Base-by-base conservation (phyloP, 305 asterid species). In the Lippia alba region DNA sequence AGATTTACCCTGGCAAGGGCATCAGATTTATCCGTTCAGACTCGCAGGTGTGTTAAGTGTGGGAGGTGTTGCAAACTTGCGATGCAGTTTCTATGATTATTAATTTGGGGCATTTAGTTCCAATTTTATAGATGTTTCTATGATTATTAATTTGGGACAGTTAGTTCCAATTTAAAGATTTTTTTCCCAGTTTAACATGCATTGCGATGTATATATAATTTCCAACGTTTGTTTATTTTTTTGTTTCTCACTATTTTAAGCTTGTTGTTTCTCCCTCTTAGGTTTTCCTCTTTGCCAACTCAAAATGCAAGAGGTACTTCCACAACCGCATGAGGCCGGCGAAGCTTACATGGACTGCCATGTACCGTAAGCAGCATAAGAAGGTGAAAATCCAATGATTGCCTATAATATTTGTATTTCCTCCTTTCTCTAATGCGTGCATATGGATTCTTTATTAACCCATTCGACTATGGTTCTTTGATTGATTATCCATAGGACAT, bases 251-350 rank as follows among this genome's bases (percentile, higher is more conserved):
- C 8, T 7, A 12, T n/a, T 30, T 17, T 1, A 12, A 7, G 3
- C 16, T 12, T 59, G 30, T 45, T 0, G 39, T 41, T 70, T 48
- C 17, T 18, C 39, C 16, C 3, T 40, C 58, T 19, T 40, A 86
- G 86, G 90, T 83, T 61, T 87, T 87, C 81, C 85, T 87, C 54
- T 87, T 85, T 67, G 82, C 72, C 10, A 84, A 84, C 82, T 87
- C 92, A 65, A 87, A 87, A 84, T 82, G 89, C 79, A 86, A 86
- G 86, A 70, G 86, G 82, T 80, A 82, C 20, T 82, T 86, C 75
- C 87, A 82, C 76, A 86, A 84, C 79, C 82, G 86, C 19, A 66
- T 83, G 66, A 81, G 86, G 84, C 89, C 87, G 9, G 86, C 91
- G 4, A 86, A 86, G 79, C 89, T 86, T 34, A 72, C 77, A 0